Conservation (phyloP, 2,329 filamentous ascomycete species). For the Dothistroma septosporum region DNA sequence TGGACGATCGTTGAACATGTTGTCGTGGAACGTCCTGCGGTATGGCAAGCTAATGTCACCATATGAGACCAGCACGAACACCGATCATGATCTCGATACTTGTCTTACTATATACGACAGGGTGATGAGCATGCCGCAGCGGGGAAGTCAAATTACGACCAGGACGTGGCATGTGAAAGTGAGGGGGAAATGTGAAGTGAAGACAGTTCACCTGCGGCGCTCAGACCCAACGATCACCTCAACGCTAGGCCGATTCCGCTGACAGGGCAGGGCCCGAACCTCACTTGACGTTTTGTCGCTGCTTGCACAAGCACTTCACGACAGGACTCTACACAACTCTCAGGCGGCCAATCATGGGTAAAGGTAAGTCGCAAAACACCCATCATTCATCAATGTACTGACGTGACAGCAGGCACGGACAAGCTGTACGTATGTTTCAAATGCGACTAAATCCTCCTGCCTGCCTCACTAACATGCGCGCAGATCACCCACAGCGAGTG, state of each 20-base stretch:
- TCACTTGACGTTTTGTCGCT: neutral
- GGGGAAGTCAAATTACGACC: too few relatives aligned
- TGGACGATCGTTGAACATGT: too few relatives aligned
- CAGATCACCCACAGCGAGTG: slow-evolving; percentile 97
- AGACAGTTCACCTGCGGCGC: neutral
- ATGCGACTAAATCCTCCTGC: slow-evolving; percentile 3
- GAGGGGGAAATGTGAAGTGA: neutral
- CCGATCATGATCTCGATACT: too few relatives aligned
- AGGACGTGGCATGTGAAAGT: neutral
- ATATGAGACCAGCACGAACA: too few relatives aligned
- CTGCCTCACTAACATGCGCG: slow-evolving; percentile 7
- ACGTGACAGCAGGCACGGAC: slow-evolving; percentile 32
- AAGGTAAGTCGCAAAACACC: slow-evolving; percentile 14
- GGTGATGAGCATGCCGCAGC: neutral
- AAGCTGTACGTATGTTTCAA: slow-evolving; percentile 39
- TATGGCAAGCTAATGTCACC: too few relatives aligned
- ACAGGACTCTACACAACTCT: neutral
- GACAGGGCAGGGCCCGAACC: neutral
- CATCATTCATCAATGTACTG: neutral
- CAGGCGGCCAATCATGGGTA: slow-evolving; percentile 12
- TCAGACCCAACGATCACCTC: neutral
- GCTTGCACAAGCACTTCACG: neutral
- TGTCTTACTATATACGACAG: neutral
- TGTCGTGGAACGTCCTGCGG: too few relatives aligned
- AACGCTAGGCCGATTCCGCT: too few relatives aligned